A percentile compares a stretch with the other conserved stretches of the same genome.
These are phyloP conservation scores for Luzula sylvatica DNA, from an alignment of 176 grass and related monocot species.

Conservation along the genomic window DNA sequence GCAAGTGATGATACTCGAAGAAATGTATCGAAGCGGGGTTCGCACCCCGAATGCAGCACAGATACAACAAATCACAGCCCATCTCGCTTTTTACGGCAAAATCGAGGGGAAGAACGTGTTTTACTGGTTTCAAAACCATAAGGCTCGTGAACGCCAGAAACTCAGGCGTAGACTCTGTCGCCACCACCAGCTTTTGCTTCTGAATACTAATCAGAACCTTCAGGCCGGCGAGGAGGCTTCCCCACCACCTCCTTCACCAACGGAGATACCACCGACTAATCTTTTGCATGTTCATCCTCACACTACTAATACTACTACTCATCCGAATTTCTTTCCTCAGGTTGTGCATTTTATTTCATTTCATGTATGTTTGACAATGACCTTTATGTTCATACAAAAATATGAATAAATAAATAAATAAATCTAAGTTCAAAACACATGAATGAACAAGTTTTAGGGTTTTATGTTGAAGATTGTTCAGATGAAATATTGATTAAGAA, in stretches of 20 bases:
- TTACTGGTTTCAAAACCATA: constrained; percentile 98
- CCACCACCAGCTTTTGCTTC: constrained; percentile 34
- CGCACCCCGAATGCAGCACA: constrained; percentile 65
- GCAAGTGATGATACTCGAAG: constrained; percentile 83
- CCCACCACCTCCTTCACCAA: constrained; percentile 26
- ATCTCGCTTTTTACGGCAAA: constrained; percentile 67
- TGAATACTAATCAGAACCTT: not conserved
- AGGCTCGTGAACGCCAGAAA: constrained; percentile 67
- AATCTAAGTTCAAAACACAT: too few relatives aligned
- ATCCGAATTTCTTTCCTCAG: constrained; percentile 11
- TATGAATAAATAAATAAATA: too few relatives aligned
- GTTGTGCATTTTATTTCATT: too few relatives aligned
- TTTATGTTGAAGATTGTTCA: too few relatives aligned
- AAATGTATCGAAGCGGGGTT: constrained; percentile 73
- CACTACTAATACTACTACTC: constrained; percentile 16
- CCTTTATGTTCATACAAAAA: too few relatives aligned
- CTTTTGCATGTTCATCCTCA: constrained; percentile 27
- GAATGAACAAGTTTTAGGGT: too few relatives aligned
- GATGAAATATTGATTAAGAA: too few relatives aligned
- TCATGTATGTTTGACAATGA: too few relatives aligned
- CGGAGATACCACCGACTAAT: not conserved
- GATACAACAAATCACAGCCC: constrained; percentile 88
- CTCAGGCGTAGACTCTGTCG: constrained; percentile 57
- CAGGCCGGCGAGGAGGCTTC: constrained; percentile 21
- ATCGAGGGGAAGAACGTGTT: constrained; percentile 96